Evolutionary conservation across 257 asterid species (phyloP), one percentile per base, ranked within the genome.

Genomic region (Petunia secreta): DNA sequence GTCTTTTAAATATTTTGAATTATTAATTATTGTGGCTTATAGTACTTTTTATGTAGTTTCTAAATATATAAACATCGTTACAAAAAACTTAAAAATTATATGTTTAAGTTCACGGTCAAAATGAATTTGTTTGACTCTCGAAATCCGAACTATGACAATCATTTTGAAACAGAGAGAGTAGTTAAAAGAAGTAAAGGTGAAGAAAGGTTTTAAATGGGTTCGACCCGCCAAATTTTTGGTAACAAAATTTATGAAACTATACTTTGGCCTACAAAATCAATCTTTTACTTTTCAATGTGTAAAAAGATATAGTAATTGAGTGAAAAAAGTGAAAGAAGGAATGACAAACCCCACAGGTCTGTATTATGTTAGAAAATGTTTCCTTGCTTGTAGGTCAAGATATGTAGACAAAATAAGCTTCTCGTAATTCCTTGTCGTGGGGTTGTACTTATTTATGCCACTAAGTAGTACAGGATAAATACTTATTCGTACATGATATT

Each of bases 361-460:
- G 46, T 73, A 25, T 46, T 11, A 44, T 77, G 78, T 65, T 82
- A 78, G 81, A 85, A 84, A 85, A 48, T 1, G 38, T 36, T 82
- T 43, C 84, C 81, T 87, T 82, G 91, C 97, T 91, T 91, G 80
- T 79, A 84, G 82, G 87, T 87, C 90, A 88, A 89, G 91, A 81
- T 80, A 87, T 73, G 78, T 82, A 78, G 68, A 83, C 82, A 75
- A 82, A 69, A 77, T 25, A 78, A 58, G 39, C 25, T 39, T 68
- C 15, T 0, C 1, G 25, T 81, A 37, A 58, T 25, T 25, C 25
- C 25, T 25, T 25, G 25, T 25, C 25, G 25, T 25, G 25, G 25
- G 25, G 25, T 25, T 25, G 25, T 25, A 25, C 25, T 25, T 25
- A 25, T 25, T 25, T 25, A 25, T 25, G 25, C 0, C 25, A 25